Evolutionary conservation across 352 stramenopile genomes (phyloP), one percentile per base, ranked within the genome.

Genomic region (Globisporangium viniferum): DNA sequence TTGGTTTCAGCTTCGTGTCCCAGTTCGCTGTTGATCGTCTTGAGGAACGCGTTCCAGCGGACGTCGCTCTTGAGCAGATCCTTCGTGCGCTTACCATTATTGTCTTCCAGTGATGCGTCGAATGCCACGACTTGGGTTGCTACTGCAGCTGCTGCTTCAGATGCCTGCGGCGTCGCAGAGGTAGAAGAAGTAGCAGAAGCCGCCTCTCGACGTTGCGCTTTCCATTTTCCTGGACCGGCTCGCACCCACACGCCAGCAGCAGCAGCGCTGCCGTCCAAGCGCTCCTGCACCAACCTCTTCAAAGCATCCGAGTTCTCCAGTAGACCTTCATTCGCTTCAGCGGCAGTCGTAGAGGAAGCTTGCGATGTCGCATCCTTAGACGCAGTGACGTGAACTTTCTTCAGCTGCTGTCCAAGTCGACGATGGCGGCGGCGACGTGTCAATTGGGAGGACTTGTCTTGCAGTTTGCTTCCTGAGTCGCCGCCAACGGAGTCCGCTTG

Each of bases 61-160:
- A 46, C 53, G 12, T 80, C 68, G 62, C 67, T 80, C 29, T 36
- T 68, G 67, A 84, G 72, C 67, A 81, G 62, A 62, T 79, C 63
- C 18, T 27, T 62, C 5, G 35, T 55, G 44, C 48, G 8, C 35
- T 35, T 60, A 36, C 24, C 6, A 15, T 27, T 36, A 1, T 59
- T 49, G 5, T 15, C 36, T 24, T 10, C 22, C 7, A 48, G 55
- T 18, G 46, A n/a, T 18, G 22, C 24, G 24, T 48, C 24, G 57
- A 70, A 70, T 9, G 57, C 33, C n/a, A 61, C 66, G 59, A 64
- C 59, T 18, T 67, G 59, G 41, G 66, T 71, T 70, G 46, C 46
- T 31, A 15, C 15, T 46, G 51, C n/a, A 58, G 14, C n/a, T 29
- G 44, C 5, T 29, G 48, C 7, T 39, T 7, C 48, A 27, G 59